Evolutionary conservation across 106 monocot species (phyloP), one percentile per base, ranked within the genome.

Genomic region (Acanthochlamys bracteata): DNA sequence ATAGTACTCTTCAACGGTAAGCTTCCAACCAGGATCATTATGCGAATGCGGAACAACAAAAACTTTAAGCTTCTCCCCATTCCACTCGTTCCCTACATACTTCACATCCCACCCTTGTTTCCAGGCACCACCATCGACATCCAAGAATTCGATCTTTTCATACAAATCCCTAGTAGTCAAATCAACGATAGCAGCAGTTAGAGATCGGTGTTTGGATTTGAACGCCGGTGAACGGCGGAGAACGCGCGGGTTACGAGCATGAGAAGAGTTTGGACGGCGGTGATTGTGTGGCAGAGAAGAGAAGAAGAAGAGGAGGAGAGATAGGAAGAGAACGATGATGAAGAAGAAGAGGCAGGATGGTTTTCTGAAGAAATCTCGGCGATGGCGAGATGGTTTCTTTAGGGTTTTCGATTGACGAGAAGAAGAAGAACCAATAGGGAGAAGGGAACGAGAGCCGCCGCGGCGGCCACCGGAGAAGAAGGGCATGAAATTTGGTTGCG

Each of bases 41-140:
- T 96, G 96, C 10, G 96, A 96, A 73, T 96, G 96, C 2, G 96
- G 96, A 20, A 88, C 91, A 7, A 96, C 96, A 57, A 96, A 96
- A 2, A 96, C 91, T 78, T 96, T 96, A 17, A 96, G 78, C 71
- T 88, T 90, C 85, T 96, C 96, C 19, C 8, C 24, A 64, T 91
- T 72, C 96, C 91, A 96, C 76, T 96, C 91, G 57, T 75, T 33
- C 4, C 84, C 91, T 0, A 20, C 66, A 59, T 91, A 96, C 16
- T 43, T 60, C 61, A 96, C 96, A 41, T 64, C 23, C 96, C 96
- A 96, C 33, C 96, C 96, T 65, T 96, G 96, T 71, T 87, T 96
- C 96, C 96, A 96, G 11, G 91, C 73, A 24, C 96, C 96, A 10
- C 96, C 96, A 53, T 88, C 96, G 6, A 78, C 45, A 60, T 96